Percentiles rank a stretch among this genome's conserved stretches.
phyloP scores from a whole-genome alignment of 2,329 filamentous ascomycete genomes.

The Trichoderma brevicompactum region DNA sequence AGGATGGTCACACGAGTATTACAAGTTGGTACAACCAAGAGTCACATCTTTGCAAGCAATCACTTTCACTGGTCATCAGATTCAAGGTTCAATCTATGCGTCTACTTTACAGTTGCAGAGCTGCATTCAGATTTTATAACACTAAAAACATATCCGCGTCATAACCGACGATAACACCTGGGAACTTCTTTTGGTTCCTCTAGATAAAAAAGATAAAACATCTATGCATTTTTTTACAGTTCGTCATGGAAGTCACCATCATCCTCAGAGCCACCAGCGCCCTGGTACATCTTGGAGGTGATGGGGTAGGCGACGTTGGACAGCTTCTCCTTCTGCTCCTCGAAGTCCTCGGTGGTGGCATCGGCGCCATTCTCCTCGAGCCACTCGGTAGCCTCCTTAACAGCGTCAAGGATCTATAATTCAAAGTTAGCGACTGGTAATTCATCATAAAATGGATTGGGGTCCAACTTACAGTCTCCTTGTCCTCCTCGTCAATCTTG shows the following conservation, averaged over 20 bases:
- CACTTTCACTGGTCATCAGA: background rate
- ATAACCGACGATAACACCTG: conserved; percentile 39
- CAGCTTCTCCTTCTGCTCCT: conserved; percentile 99
- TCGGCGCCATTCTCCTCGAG: conserved; percentile 90
- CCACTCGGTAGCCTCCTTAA: conserved; percentile 98
- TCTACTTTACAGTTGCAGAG: conserved; percentile 41
- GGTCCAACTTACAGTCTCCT: conserved; percentile 77
- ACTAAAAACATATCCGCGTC: conserved; percentile 31
- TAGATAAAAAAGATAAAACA: conserved; percentile 30
- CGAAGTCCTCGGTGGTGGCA: conserved; percentile 90
- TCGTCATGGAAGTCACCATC: conserved; percentile 78
- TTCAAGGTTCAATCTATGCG: conserved; percentile 29
- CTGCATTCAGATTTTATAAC: conserved; percentile 31
- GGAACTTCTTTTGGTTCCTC: conserved; percentile 29
- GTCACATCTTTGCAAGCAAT: background rate
- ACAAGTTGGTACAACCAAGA: background rate
- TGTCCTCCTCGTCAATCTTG: conserved; percentile 98
- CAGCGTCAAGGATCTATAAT: conserved; percentile 77
- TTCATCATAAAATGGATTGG: background rate
- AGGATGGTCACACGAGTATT: too few species aligned
- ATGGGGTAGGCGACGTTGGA: conserved; percentile 97
- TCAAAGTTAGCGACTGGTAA: conserved; percentile 46
- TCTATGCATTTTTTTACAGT: conserved; percentile 67
- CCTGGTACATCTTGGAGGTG: conserved; percentile 92
- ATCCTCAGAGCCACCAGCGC: conserved; percentile 62